A percentile compares a stretch with the other conserved stretches of the same genome.
These are phyloP conservation scores for Penicillium canariense DNA, from an alignment of 495 filamentous ascomycete genomes.

Conservation along the genomic window DNA sequence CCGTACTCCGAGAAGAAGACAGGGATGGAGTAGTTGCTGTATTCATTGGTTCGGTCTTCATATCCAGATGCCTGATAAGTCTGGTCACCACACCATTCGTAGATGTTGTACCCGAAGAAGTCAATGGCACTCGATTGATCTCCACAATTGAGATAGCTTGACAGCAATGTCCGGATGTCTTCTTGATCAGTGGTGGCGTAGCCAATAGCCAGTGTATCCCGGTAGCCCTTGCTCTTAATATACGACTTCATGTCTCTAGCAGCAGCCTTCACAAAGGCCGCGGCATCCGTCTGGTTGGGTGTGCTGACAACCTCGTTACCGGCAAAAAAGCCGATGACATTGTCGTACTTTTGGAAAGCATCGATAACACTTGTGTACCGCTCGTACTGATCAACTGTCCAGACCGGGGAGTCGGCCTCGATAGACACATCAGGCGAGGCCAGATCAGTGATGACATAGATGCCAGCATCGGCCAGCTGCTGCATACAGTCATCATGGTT, in stretches of 20 bases:
- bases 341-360: conserved; percentile 74
- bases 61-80: conserved; percentile 72
- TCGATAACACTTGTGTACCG: conserved; percentile 89
- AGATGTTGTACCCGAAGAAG: conserved; percentile 99
- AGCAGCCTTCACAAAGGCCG: conserved; percentile 94
- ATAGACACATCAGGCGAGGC: conserved; percentile 82
- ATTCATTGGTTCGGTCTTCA: conserved; percentile 75
- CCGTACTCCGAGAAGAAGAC: conserved; percentile 99
- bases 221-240: conserved; percentile 75
- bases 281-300: conserved; percentile 77
- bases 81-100: conserved; percentile 93
- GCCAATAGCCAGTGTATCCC: conserved; percentile 71
- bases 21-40: conserved; percentile 82
- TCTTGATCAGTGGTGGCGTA: conserved; percentile 94
- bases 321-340: conserved; percentile 94
- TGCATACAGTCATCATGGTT: conserved; percentile 85
- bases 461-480: conserved; percentile 78
- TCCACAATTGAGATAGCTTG: conserved; percentile 92
- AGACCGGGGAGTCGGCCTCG: conserved; percentile 70
- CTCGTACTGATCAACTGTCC: conserved; percentile 74
- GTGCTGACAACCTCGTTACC: conserved; percentile 95
- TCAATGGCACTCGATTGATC: conserved; percentile 68
- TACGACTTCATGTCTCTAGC: conserved; percentile 94
- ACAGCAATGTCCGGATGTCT: conserved; percentile 71
- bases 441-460: conserved; percentile 92